A percentile compares a stretch with the other conserved stretches of the same genome.
These are phyloP conservation scores for Curvularia eragrostidis DNA, from an alignment of 2,329 filamentous ascomycete genomes.

Conservation along the genomic window DNA sequence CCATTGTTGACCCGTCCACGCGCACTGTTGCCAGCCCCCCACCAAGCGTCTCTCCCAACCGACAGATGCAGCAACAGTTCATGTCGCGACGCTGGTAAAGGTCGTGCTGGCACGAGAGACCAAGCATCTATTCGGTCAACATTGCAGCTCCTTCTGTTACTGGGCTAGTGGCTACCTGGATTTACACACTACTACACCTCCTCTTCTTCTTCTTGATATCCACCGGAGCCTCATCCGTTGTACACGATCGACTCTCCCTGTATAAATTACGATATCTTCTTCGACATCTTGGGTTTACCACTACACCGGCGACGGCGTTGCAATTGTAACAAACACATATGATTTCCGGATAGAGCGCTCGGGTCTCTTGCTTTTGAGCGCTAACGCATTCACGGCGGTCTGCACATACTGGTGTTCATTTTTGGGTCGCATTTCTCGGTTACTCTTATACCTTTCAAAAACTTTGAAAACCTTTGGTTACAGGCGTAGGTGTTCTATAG, in stretches of 20 bases:
- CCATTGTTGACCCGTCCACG: constrained; percentile 95
- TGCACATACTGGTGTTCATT: constrained; percentile 49
- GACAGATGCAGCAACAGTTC: constrained; percentile 65
- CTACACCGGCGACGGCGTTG: constrained; percentile 52
- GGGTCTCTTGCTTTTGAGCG: constrained; percentile 48
- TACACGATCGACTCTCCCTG: constrained; percentile 51
- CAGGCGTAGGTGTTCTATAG: constrained; percentile 47
- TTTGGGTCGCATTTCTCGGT: constrained; percentile 43
- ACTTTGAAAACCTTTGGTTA: constrained; percentile 46
- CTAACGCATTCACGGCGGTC: constrained; percentile 51
- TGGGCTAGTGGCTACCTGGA: constrained; percentile 50
- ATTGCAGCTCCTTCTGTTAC: constrained; percentile 50
- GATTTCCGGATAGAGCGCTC: constrained; percentile 49
- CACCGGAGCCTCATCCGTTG: constrained; percentile 49
- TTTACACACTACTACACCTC: constrained; percentile 32
- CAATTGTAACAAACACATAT: constrained; percentile 46
- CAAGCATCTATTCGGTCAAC: constrained; percentile 40
- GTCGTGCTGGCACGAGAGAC: constrained; percentile 44
- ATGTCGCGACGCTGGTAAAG: constrained; percentile 58
- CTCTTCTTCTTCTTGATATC: constrained; percentile 48
- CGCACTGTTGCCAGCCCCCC: constrained; percentile 91
- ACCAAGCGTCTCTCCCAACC: constrained; percentile 69
- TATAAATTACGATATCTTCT: constrained; percentile 53
- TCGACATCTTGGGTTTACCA: constrained; percentile 53
- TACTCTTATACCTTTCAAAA: constrained; percentile 44